These are phyloP conservation scores for Crucibulum laeve DNA, from an alignment of 768 basidiomycete genomes.

Conservation along the genomic window DNA sequence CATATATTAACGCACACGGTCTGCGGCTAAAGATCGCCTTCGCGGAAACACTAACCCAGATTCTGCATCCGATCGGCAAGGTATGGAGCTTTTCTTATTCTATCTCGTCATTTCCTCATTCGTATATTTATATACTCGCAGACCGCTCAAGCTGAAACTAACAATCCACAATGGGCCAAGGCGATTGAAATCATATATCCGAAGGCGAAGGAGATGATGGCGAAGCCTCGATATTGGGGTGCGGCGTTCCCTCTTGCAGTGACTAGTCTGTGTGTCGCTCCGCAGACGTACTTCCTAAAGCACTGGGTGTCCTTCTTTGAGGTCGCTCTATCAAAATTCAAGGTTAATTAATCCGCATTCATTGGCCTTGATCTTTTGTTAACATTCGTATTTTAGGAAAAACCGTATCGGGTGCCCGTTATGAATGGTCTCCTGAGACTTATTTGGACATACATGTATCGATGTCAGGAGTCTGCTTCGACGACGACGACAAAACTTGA, in stretches of 20 bases:
- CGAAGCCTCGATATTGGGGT: conserved; percentile 87
- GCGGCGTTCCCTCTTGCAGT: conserved; percentile 83
- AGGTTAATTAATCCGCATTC: conserved; percentile 35
- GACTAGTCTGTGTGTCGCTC: conserved; percentile 82
- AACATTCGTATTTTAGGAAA: conserved; percentile 50
- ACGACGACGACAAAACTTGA: conserved; percentile 82
- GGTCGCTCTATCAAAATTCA: conserved; percentile 67
- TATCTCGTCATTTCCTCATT: not conserved
- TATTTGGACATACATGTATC: conserved; percentile 93
- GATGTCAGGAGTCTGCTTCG: conserved; percentile 81
- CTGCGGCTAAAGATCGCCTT: conserved; percentile 78
- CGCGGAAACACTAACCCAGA: conserved; percentile 70
- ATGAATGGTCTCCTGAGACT: conserved; percentile 82
- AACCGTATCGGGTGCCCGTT: conserved; percentile 59
- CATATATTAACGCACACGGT: conserved; percentile 83
- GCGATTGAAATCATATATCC: conserved; percentile 83
- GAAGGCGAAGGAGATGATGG: conserved; percentile 79
- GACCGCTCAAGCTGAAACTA: conserved; percentile 95
- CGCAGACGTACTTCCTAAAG: conserved; percentile 78
- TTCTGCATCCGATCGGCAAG: conserved; percentile 88
- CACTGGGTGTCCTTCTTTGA: conserved; percentile 80
- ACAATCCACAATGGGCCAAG: conserved; percentile 92
- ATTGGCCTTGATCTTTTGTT: not conserved
- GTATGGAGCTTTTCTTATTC: conserved; percentile 27
- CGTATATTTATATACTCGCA: conserved; percentile 20